A percentile compares a stretch with the other conserved stretches of the same genome.
Evolutionary conservation across 2,329 filamentous ascomycete genomes (phyloP).

Genomic region (Fusarium albosuccineum): DNA sequence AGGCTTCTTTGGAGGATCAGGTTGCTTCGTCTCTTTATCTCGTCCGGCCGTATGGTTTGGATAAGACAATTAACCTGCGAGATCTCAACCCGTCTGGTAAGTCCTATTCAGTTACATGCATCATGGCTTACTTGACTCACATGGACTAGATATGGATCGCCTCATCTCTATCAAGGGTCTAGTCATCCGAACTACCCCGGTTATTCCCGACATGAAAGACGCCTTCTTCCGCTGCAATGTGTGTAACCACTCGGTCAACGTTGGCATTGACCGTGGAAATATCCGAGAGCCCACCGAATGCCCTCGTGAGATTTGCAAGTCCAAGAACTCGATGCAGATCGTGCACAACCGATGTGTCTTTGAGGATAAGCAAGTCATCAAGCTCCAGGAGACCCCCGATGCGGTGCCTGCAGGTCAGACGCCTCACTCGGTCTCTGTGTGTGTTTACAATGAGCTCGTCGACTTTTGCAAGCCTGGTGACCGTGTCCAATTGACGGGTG

Average conservation of each 20-base stretch:
- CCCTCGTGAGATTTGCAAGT: constrained; percentile 82
- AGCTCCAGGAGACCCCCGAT: constrained; percentile 97
- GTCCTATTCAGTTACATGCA: constrained; percentile 27
- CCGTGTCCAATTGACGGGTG: constrained; percentile 93
- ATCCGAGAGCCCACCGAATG: constrained; percentile 95
- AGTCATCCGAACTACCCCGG: constrained; percentile 93
- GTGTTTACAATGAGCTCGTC: constrained; percentile 95
- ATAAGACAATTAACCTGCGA: constrained; percentile 88
- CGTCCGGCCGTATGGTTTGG: constrained; percentile 89
- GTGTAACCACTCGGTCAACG: constrained; percentile 90
- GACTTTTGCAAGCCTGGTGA: constrained; percentile 99
- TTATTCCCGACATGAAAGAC: constrained; percentile 99
- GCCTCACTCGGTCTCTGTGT: constrained; percentile 95
- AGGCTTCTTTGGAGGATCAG: constrained; percentile 79
- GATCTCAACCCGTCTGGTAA: constrained; percentile 89
- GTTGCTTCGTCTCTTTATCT: constrained; percentile 85
- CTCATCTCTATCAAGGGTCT: constrained; percentile 94
- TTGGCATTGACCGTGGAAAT: constrained; percentile 94
- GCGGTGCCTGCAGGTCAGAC: constrained; percentile 95
- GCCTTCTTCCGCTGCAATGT: constrained; percentile 97
- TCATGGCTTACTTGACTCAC: constrained; percentile 20
- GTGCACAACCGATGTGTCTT: constrained; percentile 96
- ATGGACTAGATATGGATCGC: constrained; percentile 86
- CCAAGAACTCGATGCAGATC: constrained; percentile 97
- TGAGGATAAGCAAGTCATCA: constrained; percentile 98